Evolutionary conservation across 345 rosid genomes (phyloP).

Genomic region (Acer yangbiense): DNA sequence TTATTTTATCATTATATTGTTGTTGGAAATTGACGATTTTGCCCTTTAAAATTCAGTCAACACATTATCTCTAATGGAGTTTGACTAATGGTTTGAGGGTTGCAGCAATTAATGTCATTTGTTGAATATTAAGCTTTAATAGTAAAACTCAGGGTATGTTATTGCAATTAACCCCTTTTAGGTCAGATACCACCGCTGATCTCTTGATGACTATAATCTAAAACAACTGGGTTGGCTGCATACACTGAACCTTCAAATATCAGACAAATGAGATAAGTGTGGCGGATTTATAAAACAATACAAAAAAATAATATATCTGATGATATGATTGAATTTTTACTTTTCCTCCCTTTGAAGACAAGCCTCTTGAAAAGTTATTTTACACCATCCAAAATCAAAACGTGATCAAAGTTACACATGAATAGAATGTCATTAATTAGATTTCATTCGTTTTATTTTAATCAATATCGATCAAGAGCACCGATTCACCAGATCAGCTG

Average conservation of each 20-base stretch:
- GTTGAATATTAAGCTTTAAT: too few relatives aligned
- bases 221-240: background rate
- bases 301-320: background rate
- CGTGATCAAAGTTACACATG: background rate
- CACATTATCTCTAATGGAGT: too few relatives aligned
- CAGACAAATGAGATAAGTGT: background rate
- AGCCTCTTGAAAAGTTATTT: background rate
- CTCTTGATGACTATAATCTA: background rate
- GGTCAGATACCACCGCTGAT: background rate
- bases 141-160: too few relatives aligned
- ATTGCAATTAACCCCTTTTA: too few relatives aligned
- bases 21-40: too few relatives aligned
- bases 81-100: too few relatives aligned
- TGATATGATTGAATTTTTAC: background rate
- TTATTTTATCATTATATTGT: too few relatives aligned
- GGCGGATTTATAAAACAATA: background rate
- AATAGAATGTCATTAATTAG: background rate
- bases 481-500: background rate
- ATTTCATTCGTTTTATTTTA: background rate
- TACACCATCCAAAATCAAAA: background rate
- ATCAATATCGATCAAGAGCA: background rate
- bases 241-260: background rate
- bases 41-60: too few relatives aligned
- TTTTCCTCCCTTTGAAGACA: background rate
- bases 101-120: too few relatives aligned